Conservation (phyloP, 176 grass and related monocot genomes). For the Alopecurus myosuroides region DNA sequence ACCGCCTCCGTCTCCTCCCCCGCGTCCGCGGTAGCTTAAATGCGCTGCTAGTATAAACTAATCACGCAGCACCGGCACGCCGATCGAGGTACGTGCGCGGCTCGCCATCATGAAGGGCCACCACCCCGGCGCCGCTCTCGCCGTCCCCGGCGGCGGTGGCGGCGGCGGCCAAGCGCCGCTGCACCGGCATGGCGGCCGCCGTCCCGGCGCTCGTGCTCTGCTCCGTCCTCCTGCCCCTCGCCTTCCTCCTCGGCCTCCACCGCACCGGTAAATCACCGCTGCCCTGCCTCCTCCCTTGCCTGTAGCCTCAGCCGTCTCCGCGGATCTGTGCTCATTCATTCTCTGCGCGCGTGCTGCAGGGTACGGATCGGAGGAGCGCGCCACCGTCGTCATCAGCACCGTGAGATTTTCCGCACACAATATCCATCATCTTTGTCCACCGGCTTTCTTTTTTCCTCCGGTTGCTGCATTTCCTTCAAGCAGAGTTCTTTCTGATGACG, state of each 20-base stretch:
- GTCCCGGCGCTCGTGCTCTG: conserved; percentile 67
- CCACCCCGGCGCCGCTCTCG: conserved; percentile 15
- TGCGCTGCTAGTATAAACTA: background rate
- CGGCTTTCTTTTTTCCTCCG: background rate
- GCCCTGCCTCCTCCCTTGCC: background rate
- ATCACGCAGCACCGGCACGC: background rate
- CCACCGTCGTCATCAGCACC: conserved; percentile 36
- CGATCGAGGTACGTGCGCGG: background rate
- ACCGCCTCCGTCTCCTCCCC: background rate
- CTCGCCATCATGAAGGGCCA: conserved; percentile 39
- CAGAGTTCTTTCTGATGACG: background rate
- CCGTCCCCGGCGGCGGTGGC: background rate
- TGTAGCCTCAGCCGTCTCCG: background rate
- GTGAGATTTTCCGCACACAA: background rate
- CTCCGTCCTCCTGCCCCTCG: conserved; percentile 65
- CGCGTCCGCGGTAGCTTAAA: conserved; percentile 1
- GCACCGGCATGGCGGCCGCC: conserved; percentile 40
- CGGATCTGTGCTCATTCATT: background rate
- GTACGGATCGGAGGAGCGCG: conserved; percentile 35
- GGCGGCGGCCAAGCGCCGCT: conserved; percentile 52
- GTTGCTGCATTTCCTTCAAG: background rate
- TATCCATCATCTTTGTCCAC: background rate
- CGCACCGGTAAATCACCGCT: conserved; percentile 26
- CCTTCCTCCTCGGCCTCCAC: conserved; percentile 70
- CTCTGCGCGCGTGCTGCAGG: background rate